Evolutionary conservation across 2,329 filamentous ascomycete genomes (phyloP).

Genomic region (Blastomyces percursus): DNA sequence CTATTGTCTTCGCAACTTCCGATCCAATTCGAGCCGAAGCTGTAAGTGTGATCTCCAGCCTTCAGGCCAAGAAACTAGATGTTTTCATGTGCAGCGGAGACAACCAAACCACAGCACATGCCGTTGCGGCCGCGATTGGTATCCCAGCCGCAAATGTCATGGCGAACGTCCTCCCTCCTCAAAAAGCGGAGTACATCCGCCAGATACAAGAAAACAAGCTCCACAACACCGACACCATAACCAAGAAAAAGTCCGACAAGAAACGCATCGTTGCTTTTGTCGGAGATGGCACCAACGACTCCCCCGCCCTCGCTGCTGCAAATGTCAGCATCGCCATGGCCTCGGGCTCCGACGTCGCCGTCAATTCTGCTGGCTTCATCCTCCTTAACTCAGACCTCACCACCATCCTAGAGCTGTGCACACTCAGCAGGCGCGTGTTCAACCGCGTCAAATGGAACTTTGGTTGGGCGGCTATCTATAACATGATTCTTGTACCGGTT

Average conservation of each 20-base stretch:
- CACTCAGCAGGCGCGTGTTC: slow-evolving; percentile 62
- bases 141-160: slow-evolving; percentile 67
- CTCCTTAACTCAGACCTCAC: slow-evolving; percentile 60
- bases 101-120: slow-evolving; percentile 70
- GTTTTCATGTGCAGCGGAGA: slow-evolving; percentile 94
- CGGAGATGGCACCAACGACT: slow-evolving; percentile 79
- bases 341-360: slow-evolving; percentile 69
- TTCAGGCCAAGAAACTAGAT: slow-evolving; percentile 55
- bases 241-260: slow-evolving; percentile 9
- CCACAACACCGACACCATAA: slow-evolving; percentile 18
- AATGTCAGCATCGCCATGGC: slow-evolving; percentile 77
- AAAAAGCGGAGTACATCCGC: slow-evolving; percentile 56
- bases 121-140: slow-evolving; percentile 64
- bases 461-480: slow-evolving; percentile 74
- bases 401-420: slow-evolving; percentile 61
- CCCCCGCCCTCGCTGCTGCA: slow-evolving; percentile 65
- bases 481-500: slow-evolving; percentile 63
- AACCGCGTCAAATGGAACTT: slow-evolving; percentile 75
- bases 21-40: slow-evolving; percentile 73
- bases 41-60: slow-evolving; percentile 49
- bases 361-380: slow-evolving; percentile 72
- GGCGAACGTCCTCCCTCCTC: slow-evolving; percentile 71
- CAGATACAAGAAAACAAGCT: slow-evolving; percentile 34
- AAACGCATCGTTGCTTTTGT: slow-evolving; percentile 65
- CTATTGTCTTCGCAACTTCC: slow-evolving; percentile 61